Evolutionary conservation across 768 basidiomycete genomes (phyloP), one percentile per base, ranked within the genome.

Genomic region (Boletales sp.): DNA sequence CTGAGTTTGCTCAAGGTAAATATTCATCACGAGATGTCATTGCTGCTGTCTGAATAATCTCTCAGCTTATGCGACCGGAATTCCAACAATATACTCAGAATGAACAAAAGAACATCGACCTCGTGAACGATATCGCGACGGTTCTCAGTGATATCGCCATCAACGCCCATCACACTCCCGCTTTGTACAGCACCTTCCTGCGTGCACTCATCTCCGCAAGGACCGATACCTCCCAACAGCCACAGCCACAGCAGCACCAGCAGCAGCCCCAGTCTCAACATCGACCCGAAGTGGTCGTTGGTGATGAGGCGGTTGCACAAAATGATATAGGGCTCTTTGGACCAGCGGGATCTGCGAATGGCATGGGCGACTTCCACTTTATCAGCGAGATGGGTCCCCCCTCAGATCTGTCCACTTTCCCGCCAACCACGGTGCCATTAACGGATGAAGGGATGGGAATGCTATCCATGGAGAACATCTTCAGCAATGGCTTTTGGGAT

Each of bases 1-100:
- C 73, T 96, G 50, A 95, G 87, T 61, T 73, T 97, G 56, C 75
- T 99, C 54, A 98, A 97, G 84, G 89, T 92, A 45, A 39, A 74
- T 33, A 13, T 19, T 53, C 14, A 25, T 38, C 10, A 17, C 41
- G 43, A 18, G 13, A 17, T 7, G 14, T 15, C 5, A 39, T 39
- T 32, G 8, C 46, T 48, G 34, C 6, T 46, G 31, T 43, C 57
- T 66, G 12, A 67, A 37, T 37, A 17, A 25, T n/a, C 47, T 51
- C 47, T 2, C 56, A 94, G 90, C 78, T 93, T 40, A 77, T 94
- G 32, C 84, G 90, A 6, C 86, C 89, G 0, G 89, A 92, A 58
- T 91, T 95, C 70, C 81, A 85, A 52, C 74, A 78, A 9, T 90
- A 84, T 69, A 72, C 88, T 19, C 82, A 85, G 36, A 78, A 86